Evolutionary conservation across 352 stramenopile species (phyloP).

Genomic region (Pythium dissotocum): DNA sequence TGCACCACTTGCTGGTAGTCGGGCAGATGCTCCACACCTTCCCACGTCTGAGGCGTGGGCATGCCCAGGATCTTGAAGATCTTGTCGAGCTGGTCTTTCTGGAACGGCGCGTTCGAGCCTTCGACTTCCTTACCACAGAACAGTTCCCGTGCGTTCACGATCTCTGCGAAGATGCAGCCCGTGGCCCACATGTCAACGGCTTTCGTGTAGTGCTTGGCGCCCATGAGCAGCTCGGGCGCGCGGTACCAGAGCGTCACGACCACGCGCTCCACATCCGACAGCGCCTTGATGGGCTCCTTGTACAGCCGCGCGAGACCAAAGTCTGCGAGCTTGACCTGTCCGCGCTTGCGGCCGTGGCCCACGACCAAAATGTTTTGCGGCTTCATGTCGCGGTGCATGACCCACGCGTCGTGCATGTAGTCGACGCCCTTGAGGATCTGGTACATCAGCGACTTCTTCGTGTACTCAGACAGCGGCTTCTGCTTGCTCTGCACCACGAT

Average conservation of each 20-base stretch:
- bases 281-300: conserved; percentile 86
- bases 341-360: conserved; percentile 75
- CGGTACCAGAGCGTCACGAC: conserved; percentile 97
- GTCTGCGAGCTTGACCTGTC: conserved; percentile 86
- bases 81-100: conserved; percentile 90
- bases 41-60: conserved; percentile 81
- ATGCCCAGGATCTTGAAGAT: conserved; percentile 92
- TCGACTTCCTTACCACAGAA: conserved; percentile 90
- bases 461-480: conserved; percentile 89
- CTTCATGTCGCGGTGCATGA: conserved; percentile 95
- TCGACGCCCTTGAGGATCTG: conserved; percentile 91
- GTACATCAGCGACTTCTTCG: conserved; percentile 92
- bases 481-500: conserved; percentile 89
- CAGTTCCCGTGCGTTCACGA: conserved; percentile 85
- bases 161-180: conserved; percentile 95
- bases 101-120: conserved; percentile 85
- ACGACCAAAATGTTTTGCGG: conserved; percentile 93
- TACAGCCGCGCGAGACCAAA: conserved; percentile 88
- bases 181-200: conserved; percentile 96
- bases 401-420: conserved; percentile 93
- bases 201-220: conserved; percentile 92
- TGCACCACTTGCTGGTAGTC: conserved; percentile 85
- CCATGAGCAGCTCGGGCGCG: conserved; percentile 93
- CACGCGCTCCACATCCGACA: conserved; percentile 87
- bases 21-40: conserved; percentile 79